phyloP scores from a whole-genome alignment of 148 eudicot genomes.

The Arbutus unedo region DNA sequence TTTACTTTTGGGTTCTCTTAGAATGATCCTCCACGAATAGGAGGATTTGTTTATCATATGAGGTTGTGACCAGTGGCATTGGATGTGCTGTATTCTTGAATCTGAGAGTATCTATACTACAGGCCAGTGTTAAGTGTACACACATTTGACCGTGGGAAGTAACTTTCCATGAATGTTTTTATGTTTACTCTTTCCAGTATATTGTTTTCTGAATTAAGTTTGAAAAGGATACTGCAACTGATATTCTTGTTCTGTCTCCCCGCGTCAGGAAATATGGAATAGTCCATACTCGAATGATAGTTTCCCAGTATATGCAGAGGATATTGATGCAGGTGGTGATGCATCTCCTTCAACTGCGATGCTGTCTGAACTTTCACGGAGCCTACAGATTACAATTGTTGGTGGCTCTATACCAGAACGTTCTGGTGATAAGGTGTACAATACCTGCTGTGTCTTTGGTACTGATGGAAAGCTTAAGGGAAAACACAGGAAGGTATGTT shows the following conservation, averaged over 20 bases:
- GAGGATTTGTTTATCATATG: not conserved
- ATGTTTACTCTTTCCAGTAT: not conserved
- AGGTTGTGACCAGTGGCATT: not conserved
- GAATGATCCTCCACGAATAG: not conserved
- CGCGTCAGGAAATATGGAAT: conserved; percentile 87
- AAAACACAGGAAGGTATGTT: conserved; percentile 81
- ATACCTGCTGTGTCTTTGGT: conserved; percentile 82
- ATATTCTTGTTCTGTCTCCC: not conserved
- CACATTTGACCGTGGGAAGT: not conserved
- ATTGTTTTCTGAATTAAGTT: not conserved
- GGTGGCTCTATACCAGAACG: conserved; percentile 99
- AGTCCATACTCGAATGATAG: conserved; percentile 91
- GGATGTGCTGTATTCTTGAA: not conserved
- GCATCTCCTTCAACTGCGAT: conserved; percentile 90
- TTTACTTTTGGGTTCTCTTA: not conserved
- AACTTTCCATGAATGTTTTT: not conserved
- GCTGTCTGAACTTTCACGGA: conserved; percentile 75
- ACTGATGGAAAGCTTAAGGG: conserved; percentile 73
- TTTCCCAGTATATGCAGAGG: conserved; percentile 84
- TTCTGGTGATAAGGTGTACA: conserved; percentile 66
- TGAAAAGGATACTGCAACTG: too few relatives aligned
- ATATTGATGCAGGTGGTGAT: conserved; percentile 75
- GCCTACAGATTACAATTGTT: conserved; percentile 63
- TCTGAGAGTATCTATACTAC: not conserved
- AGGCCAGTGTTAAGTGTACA: not conserved